phyloP scores from a whole-genome alignment of 2,329 filamentous ascomycete genomes.

The Chaetomium globosum region DNA sequence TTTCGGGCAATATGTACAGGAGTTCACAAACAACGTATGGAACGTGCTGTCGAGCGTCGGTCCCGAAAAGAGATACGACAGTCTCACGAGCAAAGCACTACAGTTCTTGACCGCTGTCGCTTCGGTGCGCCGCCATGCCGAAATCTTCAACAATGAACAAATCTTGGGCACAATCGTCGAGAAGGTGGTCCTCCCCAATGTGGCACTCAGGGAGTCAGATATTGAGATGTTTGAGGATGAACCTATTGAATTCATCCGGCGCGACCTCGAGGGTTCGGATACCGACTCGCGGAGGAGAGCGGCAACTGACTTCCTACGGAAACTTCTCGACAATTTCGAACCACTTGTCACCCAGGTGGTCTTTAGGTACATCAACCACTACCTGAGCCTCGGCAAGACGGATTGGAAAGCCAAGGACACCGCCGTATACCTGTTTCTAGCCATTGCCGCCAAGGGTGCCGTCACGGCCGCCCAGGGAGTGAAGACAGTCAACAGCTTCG shows the following conservation, averaged over 20 bases:
- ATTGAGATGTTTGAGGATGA: slow-evolving; percentile 97
- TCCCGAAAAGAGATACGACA: slow-evolving; percentile 88
- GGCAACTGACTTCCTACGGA: slow-evolving; percentile 89
- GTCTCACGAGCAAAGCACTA: slow-evolving; percentile 88
- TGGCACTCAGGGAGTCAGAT: slow-evolving; percentile 88
- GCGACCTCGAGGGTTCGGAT: slow-evolving; percentile 94
- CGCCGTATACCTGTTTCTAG: slow-evolving; percentile 93
- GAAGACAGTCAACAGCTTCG: slow-evolving; percentile 81
- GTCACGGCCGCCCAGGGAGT: slow-evolving; percentile 88
- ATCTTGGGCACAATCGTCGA: slow-evolving; percentile 86
- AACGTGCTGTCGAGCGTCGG: slow-evolving; percentile 84
- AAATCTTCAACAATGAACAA: slow-evolving; percentile 79
- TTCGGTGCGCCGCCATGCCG: slow-evolving; percentile 73
- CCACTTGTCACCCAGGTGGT: slow-evolving; percentile 83
- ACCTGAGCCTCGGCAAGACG: slow-evolving; percentile 74
- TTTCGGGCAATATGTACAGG: slow-evolving; percentile 76
- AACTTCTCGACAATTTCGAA: slow-evolving; percentile 88
- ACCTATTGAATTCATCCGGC: slow-evolving; percentile 95
- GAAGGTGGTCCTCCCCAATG: slow-evolving; percentile 92
- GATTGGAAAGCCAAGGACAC: slow-evolving; percentile 99
- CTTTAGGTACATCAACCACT: slow-evolving; percentile 82
- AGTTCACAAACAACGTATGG: slow-evolving; percentile 91
- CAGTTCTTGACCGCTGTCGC: slow-evolving; percentile 93
- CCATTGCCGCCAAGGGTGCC: slow-evolving; percentile 87
- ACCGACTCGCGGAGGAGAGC: slow-evolving; percentile 89